These are phyloP conservation scores for Penicillium verrucosum DNA, from an alignment of 2,329 filamentous ascomycete species.

Conservation along the genomic window DNA sequence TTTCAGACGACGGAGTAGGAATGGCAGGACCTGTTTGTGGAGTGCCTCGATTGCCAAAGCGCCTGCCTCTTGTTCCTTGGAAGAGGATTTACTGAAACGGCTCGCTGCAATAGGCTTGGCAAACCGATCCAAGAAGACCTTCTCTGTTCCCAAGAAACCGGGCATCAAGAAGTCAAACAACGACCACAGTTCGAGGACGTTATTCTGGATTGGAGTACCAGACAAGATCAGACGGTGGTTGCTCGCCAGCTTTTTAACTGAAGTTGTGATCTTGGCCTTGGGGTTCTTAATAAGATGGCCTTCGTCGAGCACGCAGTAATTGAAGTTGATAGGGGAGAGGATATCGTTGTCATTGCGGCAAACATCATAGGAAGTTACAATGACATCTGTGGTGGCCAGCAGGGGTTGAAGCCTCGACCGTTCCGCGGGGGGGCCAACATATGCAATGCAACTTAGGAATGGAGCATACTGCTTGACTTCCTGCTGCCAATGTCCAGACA, in stretches of 20 bases:
- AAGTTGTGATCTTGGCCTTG: constrained; percentile 89
- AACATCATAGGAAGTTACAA: constrained; percentile 97
- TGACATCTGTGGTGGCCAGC: constrained; percentile 78
- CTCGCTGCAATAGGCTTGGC: constrained; percentile 93
- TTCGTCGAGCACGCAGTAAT: constrained; percentile 95
- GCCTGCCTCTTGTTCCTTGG: constrained; percentile 95
- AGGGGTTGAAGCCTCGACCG: constrained; percentile 66
- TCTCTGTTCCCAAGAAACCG: constrained; percentile 91
- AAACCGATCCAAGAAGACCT: constrained; percentile 93
- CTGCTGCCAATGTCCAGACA: constrained; percentile 98
- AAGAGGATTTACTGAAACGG: constrained; percentile 93
- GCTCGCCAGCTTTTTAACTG: constrained; percentile 83
- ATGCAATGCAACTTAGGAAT: constrained; percentile 84
- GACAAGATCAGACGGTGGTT: constrained; percentile 96
- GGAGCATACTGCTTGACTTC: constrained; percentile 95
- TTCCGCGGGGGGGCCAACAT: constrained; percentile 83
- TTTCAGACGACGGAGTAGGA: constrained; percentile 91
- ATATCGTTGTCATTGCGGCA: constrained; percentile 93
- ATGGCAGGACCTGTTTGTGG: constrained; percentile 96
- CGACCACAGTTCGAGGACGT: constrained; percentile 94
- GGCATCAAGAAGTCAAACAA: constrained; percentile 99
- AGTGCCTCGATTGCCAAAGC: constrained; percentile 96
- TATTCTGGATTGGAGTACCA: constrained; percentile 96
- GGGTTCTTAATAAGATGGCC: constrained; percentile 99
- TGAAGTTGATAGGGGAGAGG: constrained; percentile 82